Conservation (phyloP, 1,139 yeast species). For the Lipomyces yarrowii region DNA sequence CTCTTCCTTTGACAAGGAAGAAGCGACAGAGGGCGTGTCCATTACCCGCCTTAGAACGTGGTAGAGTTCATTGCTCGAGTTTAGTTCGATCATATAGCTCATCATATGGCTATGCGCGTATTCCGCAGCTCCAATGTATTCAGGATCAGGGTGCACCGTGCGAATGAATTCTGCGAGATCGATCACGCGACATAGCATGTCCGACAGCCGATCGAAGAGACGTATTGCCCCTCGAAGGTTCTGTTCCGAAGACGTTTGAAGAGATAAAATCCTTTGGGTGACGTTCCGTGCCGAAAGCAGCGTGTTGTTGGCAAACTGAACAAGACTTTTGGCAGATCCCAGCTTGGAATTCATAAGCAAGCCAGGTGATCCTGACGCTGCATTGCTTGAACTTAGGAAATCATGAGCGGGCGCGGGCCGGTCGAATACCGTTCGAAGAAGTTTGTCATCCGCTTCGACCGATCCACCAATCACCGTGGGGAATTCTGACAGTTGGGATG, state of each 20-base stretch:
- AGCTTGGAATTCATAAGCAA: constrained; percentile 73
- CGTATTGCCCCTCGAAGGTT: constrained; percentile 60
- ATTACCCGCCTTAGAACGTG: constrained; percentile 55
- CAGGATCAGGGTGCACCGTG: constrained; percentile 71
- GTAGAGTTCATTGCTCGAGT: constrained; percentile 79
- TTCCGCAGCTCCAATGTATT: constrained; percentile 81
- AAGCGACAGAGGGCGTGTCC: constrained; percentile 47
- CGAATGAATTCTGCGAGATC: constrained; percentile 93
- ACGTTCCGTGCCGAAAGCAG: constrained; percentile 63
- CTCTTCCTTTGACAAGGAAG: constrained; percentile 66
- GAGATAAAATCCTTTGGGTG: constrained; percentile 54
- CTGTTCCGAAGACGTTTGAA: constrained; percentile 42
- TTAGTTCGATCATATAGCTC: constrained; percentile 90
- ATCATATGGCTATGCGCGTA: constrained; percentile 85
- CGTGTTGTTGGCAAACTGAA: constrained; percentile 66
- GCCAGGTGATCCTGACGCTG: constrained; percentile 49
- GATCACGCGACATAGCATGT: constrained; percentile 85
- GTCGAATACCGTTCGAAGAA: constrained; percentile 33
- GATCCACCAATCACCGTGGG: background rate
- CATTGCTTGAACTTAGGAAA: background rate
- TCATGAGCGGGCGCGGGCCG: constrained; percentile 21
- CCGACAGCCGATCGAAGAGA: constrained; percentile 82
- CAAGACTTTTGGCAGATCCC: constrained; percentile 68
- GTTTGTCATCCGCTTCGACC: constrained; percentile 44
- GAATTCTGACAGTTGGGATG: background rate